Evolutionary conservation across 2,329 filamentous ascomycete genomes (phyloP).

Genomic region (Paecilomyces niveus): DNA sequence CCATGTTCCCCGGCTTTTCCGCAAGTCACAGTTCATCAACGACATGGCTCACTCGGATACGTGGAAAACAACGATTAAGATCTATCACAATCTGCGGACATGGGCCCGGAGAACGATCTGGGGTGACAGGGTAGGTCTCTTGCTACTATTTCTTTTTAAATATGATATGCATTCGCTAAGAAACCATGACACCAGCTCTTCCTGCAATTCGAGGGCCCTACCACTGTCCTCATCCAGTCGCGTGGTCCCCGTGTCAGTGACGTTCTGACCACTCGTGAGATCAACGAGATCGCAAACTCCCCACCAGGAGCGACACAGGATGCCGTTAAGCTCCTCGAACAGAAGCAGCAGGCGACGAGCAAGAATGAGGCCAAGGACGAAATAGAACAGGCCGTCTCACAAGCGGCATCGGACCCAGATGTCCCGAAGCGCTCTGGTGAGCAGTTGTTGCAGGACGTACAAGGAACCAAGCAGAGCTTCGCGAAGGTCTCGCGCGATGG

Average conservation of each 20-base stretch:
- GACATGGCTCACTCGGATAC: constrained; percentile 63
- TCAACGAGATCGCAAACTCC: constrained; percentile 83
- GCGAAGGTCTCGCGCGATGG: constrained; percentile 54
- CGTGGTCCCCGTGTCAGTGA: constrained; percentile 74
- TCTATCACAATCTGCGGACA: constrained; percentile 65
- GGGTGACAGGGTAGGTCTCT: constrained; percentile 65
- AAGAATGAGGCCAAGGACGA: constrained; percentile 13
- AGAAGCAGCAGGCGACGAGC: constrained; percentile 6
- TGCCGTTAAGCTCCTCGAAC: constrained; percentile 39
- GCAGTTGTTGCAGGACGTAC: constrained; percentile 16
- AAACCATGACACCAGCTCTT: constrained; percentile 53
- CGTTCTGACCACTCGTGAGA: constrained; percentile 65
- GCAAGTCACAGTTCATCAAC: constrained; percentile 65
- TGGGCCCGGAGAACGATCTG: constrained; percentile 76
- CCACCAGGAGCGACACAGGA: constrained; percentile 64
- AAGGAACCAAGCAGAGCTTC: constrained; percentile 32
- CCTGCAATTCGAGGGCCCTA: constrained; percentile 79
- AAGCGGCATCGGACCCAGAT: constrained; percentile 10
- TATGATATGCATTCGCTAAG: background rate
- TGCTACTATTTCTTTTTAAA: background rate
- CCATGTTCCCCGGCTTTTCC: constrained; percentile 53
- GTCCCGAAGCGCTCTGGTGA: constrained; percentile 19
- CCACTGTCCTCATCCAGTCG: constrained; percentile 79
- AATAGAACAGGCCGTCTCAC: constrained; percentile 15
- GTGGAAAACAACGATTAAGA: constrained; percentile 63